A percentile compares a stretch with the other conserved stretches of the same genome.
These are phyloP conservation scores for Suillus alpinus DNA, from an alignment of 768 basidiomycete genomes.

Conservation along the genomic window DNA sequence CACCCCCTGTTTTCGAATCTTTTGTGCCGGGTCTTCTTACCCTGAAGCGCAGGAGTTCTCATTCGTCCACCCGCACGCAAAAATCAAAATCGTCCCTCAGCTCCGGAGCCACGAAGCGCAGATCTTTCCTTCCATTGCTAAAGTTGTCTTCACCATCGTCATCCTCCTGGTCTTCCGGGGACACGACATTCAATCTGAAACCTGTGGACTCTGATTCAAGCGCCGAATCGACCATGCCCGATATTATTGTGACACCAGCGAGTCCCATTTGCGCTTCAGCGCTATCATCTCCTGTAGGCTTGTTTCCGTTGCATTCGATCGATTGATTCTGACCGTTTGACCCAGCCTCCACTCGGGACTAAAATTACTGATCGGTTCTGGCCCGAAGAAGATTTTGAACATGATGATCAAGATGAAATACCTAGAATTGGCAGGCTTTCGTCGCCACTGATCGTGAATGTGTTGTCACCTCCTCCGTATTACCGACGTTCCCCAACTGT, in stretches of 20 bases:
- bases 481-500: conserved; percentile 13
- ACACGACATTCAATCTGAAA: background rate
- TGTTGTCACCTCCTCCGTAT: conserved; percentile 26
- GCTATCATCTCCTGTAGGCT: background rate
- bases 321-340: conserved; percentile 8
- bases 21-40: background rate
- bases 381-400: conserved; percentile 25
- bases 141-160: background rate
- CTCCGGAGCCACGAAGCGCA: background rate
- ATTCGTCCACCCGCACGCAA: background rate
- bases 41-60: background rate
- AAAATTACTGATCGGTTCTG: conserved; percentile 30
- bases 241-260: background rate
- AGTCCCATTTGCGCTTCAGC: background rate
- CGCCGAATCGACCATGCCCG: background rate
- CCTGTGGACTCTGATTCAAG: background rate
- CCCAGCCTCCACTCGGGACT: conserved; percentile 26
- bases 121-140: background rate
- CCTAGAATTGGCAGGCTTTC: conserved; percentile 4
- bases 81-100: background rate
- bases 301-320: background rate
- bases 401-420: conserved; percentile 17
- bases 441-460: conserved; percentile 13
- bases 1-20: background rate
- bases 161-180: background rate